phyloP scores from a whole-genome alignment of 129 eudicot species.

The Gnaphalium uliginosum region DNA sequence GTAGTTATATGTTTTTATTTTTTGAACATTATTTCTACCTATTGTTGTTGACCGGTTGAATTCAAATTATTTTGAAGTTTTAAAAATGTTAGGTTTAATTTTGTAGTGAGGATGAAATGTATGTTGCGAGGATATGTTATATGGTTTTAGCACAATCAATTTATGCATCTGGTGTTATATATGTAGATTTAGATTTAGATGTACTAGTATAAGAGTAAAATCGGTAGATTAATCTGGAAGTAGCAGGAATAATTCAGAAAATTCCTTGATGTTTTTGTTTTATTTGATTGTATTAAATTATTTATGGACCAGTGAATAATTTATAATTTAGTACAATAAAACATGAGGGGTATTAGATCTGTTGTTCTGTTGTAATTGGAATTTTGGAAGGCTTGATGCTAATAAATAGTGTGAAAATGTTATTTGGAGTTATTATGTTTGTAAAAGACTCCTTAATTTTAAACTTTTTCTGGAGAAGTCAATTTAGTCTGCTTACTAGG shows the following conservation, averaged over 20 bases:
- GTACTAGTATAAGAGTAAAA: slow-evolving; percentile 36
- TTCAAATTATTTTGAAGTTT: slow-evolving; percentile 11
- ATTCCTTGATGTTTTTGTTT: slow-evolving; percentile 23
- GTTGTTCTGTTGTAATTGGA: slow-evolving; percentile 19
- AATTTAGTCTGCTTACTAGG: slow-evolving; percentile 9
- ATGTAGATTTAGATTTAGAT: slow-evolving; percentile 16
- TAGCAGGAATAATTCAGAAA: slow-evolving; percentile 28
- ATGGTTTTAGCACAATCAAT: not conserved
- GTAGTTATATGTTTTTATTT: not conserved
- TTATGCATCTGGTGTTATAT: slow-evolving; percentile 28
- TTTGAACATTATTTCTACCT: slow-evolving; percentile 11
- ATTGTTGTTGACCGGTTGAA: slow-evolving; percentile 27
- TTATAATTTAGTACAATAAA: slow-evolving; percentile 2
- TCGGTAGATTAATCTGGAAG: slow-evolving; percentile 38
- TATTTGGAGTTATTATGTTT: slow-evolving; percentile 19
- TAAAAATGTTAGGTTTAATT: slow-evolving; percentile 5
- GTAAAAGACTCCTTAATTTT: not conserved
- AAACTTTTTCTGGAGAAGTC: slow-evolving; percentile 2
- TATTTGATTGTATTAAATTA: not conserved
- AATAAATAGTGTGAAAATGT: not conserved
- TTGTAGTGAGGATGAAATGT: slow-evolving; percentile 23
- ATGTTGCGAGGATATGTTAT: not conserved
- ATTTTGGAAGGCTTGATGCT: slow-evolving; percentile 16
- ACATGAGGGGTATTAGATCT: slow-evolving; percentile 22
- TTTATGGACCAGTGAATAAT: slow-evolving; percentile 13